A percentile compares a stretch with the other conserved stretches of the same genome.
These are phyloP conservation scores for Fibroporia radiculosa DNA, from an alignment of 768 basidiomycete species.

Conservation along the genomic window DNA sequence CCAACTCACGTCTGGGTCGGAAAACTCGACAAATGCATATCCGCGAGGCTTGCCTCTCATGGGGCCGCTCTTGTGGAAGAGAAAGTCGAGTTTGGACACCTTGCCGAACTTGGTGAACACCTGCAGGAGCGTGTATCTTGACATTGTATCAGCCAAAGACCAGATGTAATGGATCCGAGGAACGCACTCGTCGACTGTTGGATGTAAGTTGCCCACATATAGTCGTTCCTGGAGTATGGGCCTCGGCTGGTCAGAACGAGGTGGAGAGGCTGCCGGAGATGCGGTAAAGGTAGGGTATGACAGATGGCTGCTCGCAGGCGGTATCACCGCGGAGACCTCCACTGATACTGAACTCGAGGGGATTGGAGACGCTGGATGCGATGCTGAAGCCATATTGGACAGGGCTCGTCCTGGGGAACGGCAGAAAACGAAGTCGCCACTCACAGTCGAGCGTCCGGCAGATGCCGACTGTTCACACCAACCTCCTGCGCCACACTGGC, in stretches of 20 bases:
- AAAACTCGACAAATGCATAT: slow-evolving; percentile 90
- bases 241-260: slow-evolving; percentile 14
- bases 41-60: slow-evolving; percentile 90
- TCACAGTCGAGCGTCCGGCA: no score
- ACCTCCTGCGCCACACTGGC: no score
- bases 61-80: slow-evolving; percentile 90
- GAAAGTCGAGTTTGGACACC: slow-evolving; percentile 85
- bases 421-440: no score
- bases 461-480: no score
- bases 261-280: slow-evolving; percentile 9
- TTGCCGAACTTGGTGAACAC: slow-evolving; percentile 90
- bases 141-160: slow-evolving; percentile 11
- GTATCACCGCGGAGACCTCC: neutral
- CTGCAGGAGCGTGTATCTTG: slow-evolving; percentile 81
- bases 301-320: slow-evolving; percentile 14
- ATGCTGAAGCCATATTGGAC: no score
- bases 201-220: slow-evolving; percentile 85
- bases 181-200: slow-evolving; percentile 78
- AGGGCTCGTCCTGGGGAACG: no score
- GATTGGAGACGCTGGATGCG: slow-evolving; percentile 1
- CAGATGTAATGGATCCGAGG: slow-evolving; percentile 14
- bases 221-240: slow-evolving; percentile 60
- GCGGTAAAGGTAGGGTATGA: slow-evolving; percentile 21
- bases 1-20: slow-evolving; percentile 65
- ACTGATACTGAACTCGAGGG: neutral